Conservation (phyloP, 129 eudicot species). For the Escallonia herrerae region DNA sequence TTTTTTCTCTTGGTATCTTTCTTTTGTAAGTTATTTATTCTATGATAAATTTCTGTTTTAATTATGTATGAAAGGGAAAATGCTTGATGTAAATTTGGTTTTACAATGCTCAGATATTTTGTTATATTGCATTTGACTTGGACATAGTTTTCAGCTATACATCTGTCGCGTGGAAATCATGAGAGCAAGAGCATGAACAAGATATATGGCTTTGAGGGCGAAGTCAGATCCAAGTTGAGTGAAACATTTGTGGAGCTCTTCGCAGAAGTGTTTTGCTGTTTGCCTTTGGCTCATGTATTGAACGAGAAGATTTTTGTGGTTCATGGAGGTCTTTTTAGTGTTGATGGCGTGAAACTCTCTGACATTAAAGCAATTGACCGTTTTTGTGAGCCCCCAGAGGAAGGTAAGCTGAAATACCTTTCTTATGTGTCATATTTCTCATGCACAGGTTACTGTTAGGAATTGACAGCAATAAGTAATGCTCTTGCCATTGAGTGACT, state of each 20-base stretch:
- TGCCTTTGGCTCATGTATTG: constrained; percentile 93
- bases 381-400: constrained; percentile 98
- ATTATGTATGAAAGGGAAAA: no score
- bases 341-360: constrained; percentile 92
- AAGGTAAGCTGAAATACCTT: constrained; percentile 42
- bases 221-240: constrained; percentile 82
- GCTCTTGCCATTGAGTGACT: not conserved
- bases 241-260: constrained; percentile 94
- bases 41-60: no score
- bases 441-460: not conserved
- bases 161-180: constrained; percentile 92
- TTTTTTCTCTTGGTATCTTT: no score
- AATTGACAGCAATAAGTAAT: not conserved
- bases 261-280: constrained; percentile 94
- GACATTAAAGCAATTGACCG: constrained; percentile 88
- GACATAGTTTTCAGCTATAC: constrained; percentile 49
- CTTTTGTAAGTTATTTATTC: no score
- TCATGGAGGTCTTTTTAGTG: constrained; percentile 98
- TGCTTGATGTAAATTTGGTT: no score
- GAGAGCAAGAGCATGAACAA: constrained; percentile 99
- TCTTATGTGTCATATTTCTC: constrained; percentile 1
- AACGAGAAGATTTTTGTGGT: constrained; percentile 85
- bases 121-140: not conserved
- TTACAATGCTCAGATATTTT: no score
- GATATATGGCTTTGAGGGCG: constrained; percentile 98